Conservation (phyloP, 352 stramenopile species). For the Aphanomyces astaci region DNA sequence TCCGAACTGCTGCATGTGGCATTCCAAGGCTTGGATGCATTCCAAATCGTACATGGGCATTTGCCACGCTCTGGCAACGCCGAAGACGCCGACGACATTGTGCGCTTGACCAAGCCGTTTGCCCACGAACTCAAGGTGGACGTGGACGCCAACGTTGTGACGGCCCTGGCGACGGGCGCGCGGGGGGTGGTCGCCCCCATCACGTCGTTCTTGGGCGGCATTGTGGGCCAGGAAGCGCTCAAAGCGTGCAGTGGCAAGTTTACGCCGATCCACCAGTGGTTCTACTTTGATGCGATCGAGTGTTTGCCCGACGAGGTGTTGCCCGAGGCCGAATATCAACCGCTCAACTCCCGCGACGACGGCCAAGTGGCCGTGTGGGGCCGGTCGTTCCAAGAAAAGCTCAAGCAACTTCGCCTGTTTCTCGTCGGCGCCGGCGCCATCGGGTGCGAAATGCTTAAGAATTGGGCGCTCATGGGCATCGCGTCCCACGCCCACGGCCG, state of each 20-base stretch:
- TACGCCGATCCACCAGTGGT: conserved; percentile 97
- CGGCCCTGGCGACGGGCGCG: conserved; percentile 76
- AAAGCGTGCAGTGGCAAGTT: conserved; percentile 99
- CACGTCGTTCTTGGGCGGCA: conserved; percentile 94
- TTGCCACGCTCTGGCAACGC: conserved; percentile 85
- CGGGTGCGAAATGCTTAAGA: conserved; percentile 99
- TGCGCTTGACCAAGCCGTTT: conserved; percentile 55
- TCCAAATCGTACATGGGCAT: conserved; percentile 58
- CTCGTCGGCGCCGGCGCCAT: conserved; percentile 98
- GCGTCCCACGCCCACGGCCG: conserved; percentile 71
- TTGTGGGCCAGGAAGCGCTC: conserved; percentile 96
- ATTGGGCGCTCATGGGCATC: conserved; percentile 99
- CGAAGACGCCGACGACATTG: conserved; percentile 80
- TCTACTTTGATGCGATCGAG: conserved; percentile 98
- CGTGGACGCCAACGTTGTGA: conserved; percentile 68
- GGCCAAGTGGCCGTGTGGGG: conserved; percentile 89
- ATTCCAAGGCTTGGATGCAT: conserved; percentile 84
- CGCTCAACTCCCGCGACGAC: conserved; percentile 85
- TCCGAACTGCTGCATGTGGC: conserved; percentile 85
- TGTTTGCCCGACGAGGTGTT: conserved; percentile 80
- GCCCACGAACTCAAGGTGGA: conserved; percentile 64
- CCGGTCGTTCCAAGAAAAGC: conserved; percentile 59
- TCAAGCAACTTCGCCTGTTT: conserved; percentile 91
- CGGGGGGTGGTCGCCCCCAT: conserved; percentile 92
- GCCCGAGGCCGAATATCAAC: conserved; percentile 44